Evolutionary conservation across 805 yeast species (phyloP).

Genomic region (Saturnispora silvae): DNA sequence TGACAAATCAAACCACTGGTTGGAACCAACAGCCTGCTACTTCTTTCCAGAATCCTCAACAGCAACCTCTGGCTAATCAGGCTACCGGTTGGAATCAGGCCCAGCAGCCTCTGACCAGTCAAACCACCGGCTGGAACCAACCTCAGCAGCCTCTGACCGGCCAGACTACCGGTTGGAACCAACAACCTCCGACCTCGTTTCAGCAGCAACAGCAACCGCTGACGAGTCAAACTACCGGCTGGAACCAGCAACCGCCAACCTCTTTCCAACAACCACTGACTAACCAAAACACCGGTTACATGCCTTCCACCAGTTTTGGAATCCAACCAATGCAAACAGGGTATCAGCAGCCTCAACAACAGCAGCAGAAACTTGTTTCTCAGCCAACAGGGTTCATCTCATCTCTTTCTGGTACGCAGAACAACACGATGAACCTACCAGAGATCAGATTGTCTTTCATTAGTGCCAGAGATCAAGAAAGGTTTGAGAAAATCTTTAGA

Average conservation of each 20-base stretch:
- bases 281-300: conserved; percentile 28
- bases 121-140: conserved; percentile 30
- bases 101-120: conserved; percentile 20
- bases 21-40: conserved; percentile 13
- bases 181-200: conserved; percentile 2
- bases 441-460: conserved; percentile 73
- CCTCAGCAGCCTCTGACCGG: conserved; percentile 14
- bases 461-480: conserved; percentile 74
- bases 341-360: conserved; percentile 11
- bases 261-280: conserved; percentile 20
- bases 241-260: conserved; percentile 16
- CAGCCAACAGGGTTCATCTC: conserved; percentile 40
- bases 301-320: conserved; percentile 32
- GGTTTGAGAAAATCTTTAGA: conserved; percentile 76
- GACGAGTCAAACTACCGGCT: conserved; percentile 32
- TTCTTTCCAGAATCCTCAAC: conserved; percentile 18
- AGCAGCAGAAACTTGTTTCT: conserved; percentile 21
- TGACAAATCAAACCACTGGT: conserved; percentile 14
- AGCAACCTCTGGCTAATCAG: conserved; percentile 24
- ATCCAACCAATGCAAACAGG: conserved; percentile 16
- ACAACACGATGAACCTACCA: conserved; percentile 56
- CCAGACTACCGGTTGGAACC: conserved; percentile 28
- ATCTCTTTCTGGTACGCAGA: conserved; percentile 20
- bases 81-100: conserved; percentile 33
- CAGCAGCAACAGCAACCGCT: conserved; percentile 10